Evolutionary conservation across 129 eudicot genomes (phyloP).

Genomic region (Artemisia tridentata): DNA sequence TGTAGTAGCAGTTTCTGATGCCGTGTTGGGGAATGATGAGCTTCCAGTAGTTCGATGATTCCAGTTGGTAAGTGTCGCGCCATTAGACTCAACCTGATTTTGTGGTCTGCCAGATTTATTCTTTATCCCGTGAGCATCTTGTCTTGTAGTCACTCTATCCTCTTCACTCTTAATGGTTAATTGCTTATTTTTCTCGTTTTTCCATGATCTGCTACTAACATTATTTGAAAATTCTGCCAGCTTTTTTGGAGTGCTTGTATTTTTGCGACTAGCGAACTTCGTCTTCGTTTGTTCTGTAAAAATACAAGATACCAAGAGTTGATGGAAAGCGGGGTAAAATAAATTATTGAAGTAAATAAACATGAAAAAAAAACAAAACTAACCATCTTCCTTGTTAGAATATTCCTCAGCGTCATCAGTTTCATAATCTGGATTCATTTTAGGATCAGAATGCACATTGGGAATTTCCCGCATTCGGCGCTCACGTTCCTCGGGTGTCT

Average conservation of each 20-base stretch:
- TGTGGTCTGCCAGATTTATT: constrained; percentile 25
- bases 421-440: constrained; percentile 79
- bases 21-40: constrained; percentile 32
- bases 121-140: constrained; percentile 9
- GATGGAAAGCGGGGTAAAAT: neutral
- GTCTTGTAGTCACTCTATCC: constrained; percentile 17
- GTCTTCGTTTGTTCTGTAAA: constrained; percentile 49
- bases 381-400: constrained; percentile 59
- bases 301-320: constrained; percentile 16
- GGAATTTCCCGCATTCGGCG: constrained; percentile 78
- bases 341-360: too few relatives aligned
- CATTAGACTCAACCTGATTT: constrained; percentile 33
- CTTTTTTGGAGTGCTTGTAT: constrained; percentile 44
- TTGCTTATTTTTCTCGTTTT: constrained; percentile 35
- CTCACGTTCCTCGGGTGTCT: constrained; percentile 88
- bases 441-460: constrained; percentile 85
- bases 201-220: constrained; percentile 15
- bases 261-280: constrained; percentile 35
- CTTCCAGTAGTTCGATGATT: constrained; percentile 34
- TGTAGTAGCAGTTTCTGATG: constrained; percentile 45
- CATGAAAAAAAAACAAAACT: constrained; percentile 18
- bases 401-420: constrained; percentile 63
- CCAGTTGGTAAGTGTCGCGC: constrained; percentile 20
- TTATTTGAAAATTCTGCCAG: constrained; percentile 34
- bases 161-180: constrained; percentile 40